Percentiles rank a stretch among this genome's conserved stretches.
Conservation (phyloP, 768 basidiomycete species). For the Gelatoporia subvermispora region DNA sequence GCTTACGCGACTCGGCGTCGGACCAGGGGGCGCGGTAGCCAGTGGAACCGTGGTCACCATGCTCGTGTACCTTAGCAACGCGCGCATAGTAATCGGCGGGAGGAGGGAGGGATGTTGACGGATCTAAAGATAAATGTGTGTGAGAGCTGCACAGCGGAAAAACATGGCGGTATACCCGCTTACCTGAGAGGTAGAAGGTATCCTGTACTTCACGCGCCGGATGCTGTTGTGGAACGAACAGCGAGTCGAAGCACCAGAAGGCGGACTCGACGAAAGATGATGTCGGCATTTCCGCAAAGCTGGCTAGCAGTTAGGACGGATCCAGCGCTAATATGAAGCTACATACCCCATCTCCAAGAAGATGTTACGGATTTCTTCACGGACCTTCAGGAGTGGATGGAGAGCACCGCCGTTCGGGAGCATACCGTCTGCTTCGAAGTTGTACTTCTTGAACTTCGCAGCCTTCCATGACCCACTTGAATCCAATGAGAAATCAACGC, state of each 20-base stretch:
- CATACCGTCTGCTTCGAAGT: conserved; percentile 94
- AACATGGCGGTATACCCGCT: conserved; percentile 1
- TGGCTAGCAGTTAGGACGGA: conserved; percentile 25
- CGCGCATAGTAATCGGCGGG: conserved; percentile 80
- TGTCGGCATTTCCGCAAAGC: conserved; percentile 99
- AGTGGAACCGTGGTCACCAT: conserved; percentile 85
- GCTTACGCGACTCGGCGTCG: conserved; percentile 83
- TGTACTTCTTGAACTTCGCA: conserved; percentile 94
- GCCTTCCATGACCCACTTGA: conserved; percentile 90
- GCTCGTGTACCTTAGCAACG: conserved; percentile 78
- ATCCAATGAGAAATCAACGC: conserved; percentile 5
- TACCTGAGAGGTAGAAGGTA: conserved; percentile 96
- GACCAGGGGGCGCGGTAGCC: conserved; percentile 99
- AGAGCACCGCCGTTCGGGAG: conserved; percentile 88
- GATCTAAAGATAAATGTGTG: conserved; percentile 49
- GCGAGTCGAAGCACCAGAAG: conserved; percentile 98
- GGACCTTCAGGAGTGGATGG: conserved; percentile 94
- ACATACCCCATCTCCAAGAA: conserved; percentile 98
- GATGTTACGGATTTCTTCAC: conserved; percentile 95
- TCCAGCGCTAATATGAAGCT: background rate
- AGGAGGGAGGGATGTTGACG: conserved; percentile 67
- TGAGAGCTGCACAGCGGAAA: background rate
- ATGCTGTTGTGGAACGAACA: conserved; percentile 99
- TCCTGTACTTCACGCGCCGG: conserved; percentile 97
- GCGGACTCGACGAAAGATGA: conserved; percentile 93